Evolutionary conservation across 2,329 filamentous ascomycete genomes (phyloP).

Genomic region (Setomelanomma holmii): DNA sequence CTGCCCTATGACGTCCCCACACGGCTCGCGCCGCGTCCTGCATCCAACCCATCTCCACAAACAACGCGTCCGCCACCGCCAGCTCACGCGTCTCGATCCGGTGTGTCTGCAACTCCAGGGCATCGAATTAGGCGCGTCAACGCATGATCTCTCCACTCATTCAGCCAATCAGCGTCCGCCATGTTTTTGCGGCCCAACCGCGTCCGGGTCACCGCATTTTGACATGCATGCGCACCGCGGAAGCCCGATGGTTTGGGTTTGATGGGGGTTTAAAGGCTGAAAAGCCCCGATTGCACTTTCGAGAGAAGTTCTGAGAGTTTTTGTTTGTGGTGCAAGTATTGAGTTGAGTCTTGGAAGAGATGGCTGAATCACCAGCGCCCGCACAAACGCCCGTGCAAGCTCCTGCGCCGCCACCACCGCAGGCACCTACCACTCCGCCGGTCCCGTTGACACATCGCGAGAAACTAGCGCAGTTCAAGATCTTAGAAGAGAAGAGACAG

Average conservation of each 20-base stretch:
- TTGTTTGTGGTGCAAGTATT: not conserved
- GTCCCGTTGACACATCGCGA: slow-evolving; percentile 40
- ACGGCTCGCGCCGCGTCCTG: not conserved
- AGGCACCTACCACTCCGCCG: slow-evolving; percentile 14
- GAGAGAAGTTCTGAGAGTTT: not conserved
- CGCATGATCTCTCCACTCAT: slow-evolving; percentile 26
- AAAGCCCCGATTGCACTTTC: slow-evolving; percentile 24
- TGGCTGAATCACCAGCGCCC: slow-evolving; percentile 18
- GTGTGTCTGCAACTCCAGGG: slow-evolving; percentile 30
- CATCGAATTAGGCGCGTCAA: slow-evolving; percentile 35
- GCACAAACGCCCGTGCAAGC: slow-evolving; percentile 9
- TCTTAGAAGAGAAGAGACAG: slow-evolving; percentile 45
- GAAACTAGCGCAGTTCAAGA: slow-evolving; percentile 44
- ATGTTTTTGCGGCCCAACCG: slow-evolving; percentile 44
- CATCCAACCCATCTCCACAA: not conserved
- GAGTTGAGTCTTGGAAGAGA: slow-evolving; percentile 9
- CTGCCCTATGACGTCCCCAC: too few species aligned
- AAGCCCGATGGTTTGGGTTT: slow-evolving; percentile 35
- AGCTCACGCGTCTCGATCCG: slow-evolving; percentile 37
- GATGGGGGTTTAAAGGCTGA: slow-evolving; percentile 37
- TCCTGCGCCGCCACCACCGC: slow-evolving; percentile 13
- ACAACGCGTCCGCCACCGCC: slow-evolving; percentile 21
- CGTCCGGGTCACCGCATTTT: slow-evolving; percentile 43
- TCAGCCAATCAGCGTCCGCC: slow-evolving; percentile 43
- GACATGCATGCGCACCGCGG: slow-evolving; percentile 39